Evolutionary conservation across 208 protist species (phyloP).

Genomic region (Acanthamoeba divionensis): DNA sequence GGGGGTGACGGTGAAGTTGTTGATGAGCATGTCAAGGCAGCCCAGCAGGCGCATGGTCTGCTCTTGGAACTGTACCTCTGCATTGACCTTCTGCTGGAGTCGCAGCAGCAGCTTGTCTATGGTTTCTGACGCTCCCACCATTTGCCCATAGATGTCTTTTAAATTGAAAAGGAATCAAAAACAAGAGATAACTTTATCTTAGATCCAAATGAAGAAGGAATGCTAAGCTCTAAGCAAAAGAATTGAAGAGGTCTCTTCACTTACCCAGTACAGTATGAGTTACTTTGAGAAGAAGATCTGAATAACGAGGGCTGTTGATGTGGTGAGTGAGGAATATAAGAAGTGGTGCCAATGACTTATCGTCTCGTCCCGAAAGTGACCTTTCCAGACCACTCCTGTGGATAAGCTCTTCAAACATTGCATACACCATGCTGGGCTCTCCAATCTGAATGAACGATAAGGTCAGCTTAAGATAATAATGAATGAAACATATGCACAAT

Average conservation of each 20-base stretch:
- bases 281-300: slow-evolving; percentile 56
- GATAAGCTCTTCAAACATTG: slow-evolving; percentile 61
- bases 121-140: slow-evolving; percentile 35
- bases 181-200: not conserved
- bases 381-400: slow-evolving; percentile 47
- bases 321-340: slow-evolving; percentile 53
- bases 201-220: not conserved
- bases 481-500: not conserved
- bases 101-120: slow-evolving; percentile 43
- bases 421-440: not conserved
- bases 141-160: slow-evolving; percentile 51
- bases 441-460: not conserved
- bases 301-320: slow-evolving; percentile 57
- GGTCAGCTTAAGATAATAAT: not conserved
- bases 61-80: slow-evolving; percentile 50
- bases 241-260: not conserved
- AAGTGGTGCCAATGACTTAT: slow-evolving; percentile 52
- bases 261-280: slow-evolving; percentile 55
- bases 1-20: not conserved
- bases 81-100: not conserved
- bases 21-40: not conserved
- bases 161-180: not conserved
- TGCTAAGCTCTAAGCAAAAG: not conserved
- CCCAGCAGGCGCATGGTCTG: not conserved
- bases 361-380: slow-evolving; percentile 59